Evolutionary conservation across 306 rosid species (phyloP), one percentile per base, ranked within the genome.

Genomic region (Prunus mume): DNA sequence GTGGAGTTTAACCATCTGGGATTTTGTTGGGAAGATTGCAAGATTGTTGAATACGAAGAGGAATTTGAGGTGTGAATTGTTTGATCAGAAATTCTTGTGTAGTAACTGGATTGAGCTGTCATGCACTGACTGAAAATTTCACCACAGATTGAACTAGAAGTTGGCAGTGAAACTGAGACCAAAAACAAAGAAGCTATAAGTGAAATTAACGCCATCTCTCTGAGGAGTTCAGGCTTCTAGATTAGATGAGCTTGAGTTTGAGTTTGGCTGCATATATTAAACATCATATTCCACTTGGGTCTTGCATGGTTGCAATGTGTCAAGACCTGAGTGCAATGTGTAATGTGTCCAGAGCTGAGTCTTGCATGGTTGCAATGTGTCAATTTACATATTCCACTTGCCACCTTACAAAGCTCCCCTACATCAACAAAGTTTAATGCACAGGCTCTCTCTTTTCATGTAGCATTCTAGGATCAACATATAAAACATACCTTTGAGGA

Each of bases 1-100:
- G 89, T 76, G 56, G 89, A 87, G 57, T 81, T 80, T 64, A 83
- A 2, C 86, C 86, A 83, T 76, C 91, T 87, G 0, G 90, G 90
- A 15, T 85, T 89, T 69, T 86, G 89, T 50, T 82, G 70, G 13
- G 81, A 74, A 79, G 86, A 81, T 43, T 78, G 78, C 61, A 86
- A 81, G n/a, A 79, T 38, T 46, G 64, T 18, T 45, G 73, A 66
- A 63, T 81, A 84, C 0, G 22, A 43, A 41, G 84, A 30, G 12
- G 87, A 78, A 54, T 80, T 77, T 80, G 82, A 19, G 72, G 12
- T 74, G 77, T 82, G 62, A 75, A 86, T 74, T 56, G 30, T 78
- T 57, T 65, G 27, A 3, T 65, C 69, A 32, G 58, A 71, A 54
- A 68, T 50, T 72, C 77, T 34, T 30, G 81, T 75, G 24, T 18